Percentiles rank a stretch among this genome's conserved stretches.
phyloP scores from a whole-genome alignment of 805 yeast genomes.

The Yamadazyma philogaea region DNA sequence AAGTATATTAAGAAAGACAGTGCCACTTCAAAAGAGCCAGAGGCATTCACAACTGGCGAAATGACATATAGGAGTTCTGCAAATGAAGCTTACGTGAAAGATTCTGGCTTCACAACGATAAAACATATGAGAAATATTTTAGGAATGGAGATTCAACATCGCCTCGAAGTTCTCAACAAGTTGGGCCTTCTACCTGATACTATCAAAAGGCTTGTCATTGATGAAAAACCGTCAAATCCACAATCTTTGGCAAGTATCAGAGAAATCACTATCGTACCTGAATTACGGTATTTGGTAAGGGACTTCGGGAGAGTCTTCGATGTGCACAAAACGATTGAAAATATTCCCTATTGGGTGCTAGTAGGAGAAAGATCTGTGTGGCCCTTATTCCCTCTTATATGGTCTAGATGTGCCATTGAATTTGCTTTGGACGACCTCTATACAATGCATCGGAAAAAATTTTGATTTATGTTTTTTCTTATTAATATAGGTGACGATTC shows the following conservation, averaged over 20 bases:
- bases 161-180: constrained; percentile 76
- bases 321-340: constrained; percentile 63
- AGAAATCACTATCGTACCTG: constrained; percentile 90
- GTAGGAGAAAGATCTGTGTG: constrained; percentile 93
- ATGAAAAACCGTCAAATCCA: constrained; percentile 74
- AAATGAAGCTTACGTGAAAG: constrained; percentile 29
- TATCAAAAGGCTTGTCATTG: constrained; percentile 74
- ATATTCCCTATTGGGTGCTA: constrained; percentile 82
- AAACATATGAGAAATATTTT: constrained; percentile 49
- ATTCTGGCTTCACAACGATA: constrained; percentile 28
- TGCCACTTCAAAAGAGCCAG: constrained; percentile 24
- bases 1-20: constrained; percentile 18
- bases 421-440: constrained; percentile 79
- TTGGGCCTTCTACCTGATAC: constrained; percentile 70
- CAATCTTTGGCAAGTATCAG: constrained; percentile 57
- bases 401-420: constrained; percentile 89
- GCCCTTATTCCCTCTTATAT: constrained; percentile 81
- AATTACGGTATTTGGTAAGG: constrained; percentile 61
- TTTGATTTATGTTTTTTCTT: constrained; percentile 25
- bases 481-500: too few species aligned
- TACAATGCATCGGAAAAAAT: constrained; percentile 37
- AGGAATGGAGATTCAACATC: constrained; percentile 78
- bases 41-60: constrained; percentile 12
- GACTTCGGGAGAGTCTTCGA: constrained; percentile 78
- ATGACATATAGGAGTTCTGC: constrained; percentile 6